Base-by-base conservation (phyloP, 2,329 filamentous ascomycete species). In the Cladosporium velox region DNA sequence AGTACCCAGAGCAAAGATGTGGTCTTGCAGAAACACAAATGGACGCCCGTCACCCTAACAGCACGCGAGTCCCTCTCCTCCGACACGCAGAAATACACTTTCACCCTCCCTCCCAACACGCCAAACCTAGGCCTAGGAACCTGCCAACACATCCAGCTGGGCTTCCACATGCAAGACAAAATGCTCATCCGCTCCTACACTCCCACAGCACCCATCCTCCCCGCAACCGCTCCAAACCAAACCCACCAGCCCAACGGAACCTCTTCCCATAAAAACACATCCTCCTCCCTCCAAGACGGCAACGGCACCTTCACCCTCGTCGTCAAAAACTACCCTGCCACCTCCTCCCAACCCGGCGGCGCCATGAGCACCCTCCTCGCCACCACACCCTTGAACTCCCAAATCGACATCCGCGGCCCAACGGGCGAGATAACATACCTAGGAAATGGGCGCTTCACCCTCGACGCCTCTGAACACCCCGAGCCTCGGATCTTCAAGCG, bases 311-410 rank as follows among this genome's bases (percentile, higher is more conserved):
- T 85, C 68, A 77, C 85, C 21, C 76, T 85, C 2, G 79, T 80
- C 0, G 77, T 85, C 44, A 85, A 86, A 69, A 85, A 83, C 0
- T 86, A 86, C 70, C 83, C 82, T 65, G 83, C 84, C 0, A 78
- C 75, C 44, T 68, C 75, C 0, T 73, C 75, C 2, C 81, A 85
- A 68, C 83, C 84, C 0, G 84, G 84, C 15, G 83, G 84, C n/a
- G 83, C 84, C 11, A 79, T 86, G 75, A 81, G 78, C 51, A 85
- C 85, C 66, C 81, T 86, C 60, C 79, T 86, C 2, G 82, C 85
- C 72, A 82, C 77, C 69, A 79, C 86, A 64, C 79, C 79, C 0
- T 69, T 82, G 1, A 80, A 82, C 21, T 81, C 84, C 68, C 78
- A 83, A 65, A 75, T 85, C 34, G 84, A 87, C 68, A 78, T 86